Evolutionary conservation across 768 basidiomycete species (phyloP).

Genomic region (Tulasnella sp.): DNA sequence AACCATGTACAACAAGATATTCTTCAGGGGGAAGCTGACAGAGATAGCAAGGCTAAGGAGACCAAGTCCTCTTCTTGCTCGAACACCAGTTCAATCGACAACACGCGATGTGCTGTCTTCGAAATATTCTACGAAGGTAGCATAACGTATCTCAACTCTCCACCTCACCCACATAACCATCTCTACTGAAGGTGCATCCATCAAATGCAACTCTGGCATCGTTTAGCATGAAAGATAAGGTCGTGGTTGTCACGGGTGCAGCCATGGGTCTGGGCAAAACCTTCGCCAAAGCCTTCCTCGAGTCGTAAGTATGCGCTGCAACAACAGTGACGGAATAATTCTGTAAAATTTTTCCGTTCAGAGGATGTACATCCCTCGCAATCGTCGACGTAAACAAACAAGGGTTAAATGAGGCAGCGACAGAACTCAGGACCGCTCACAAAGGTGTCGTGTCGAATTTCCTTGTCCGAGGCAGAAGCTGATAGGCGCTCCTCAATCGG

Average conservation of each 20-base stretch:
- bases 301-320: slow-evolving; percentile 60
- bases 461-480: slow-evolving; percentile 17
- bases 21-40: background rate
- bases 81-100: background rate
- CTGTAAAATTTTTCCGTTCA: slow-evolving; percentile 41
- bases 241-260: slow-evolving; percentile 90
- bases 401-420: slow-evolving; percentile 68
- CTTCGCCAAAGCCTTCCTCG: slow-evolving; percentile 87
- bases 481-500: slow-evolving; percentile 25
- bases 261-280: slow-evolving; percentile 89
- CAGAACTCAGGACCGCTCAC: slow-evolving; percentile 66
- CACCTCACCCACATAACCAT: background rate
- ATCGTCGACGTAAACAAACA: slow-evolving; percentile 78
- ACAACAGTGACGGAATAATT: background rate
- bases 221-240: slow-evolving; percentile 51
- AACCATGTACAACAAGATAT: background rate
- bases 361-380: slow-evolving; percentile 79
- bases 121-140: background rate
- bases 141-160: too few species aligned
- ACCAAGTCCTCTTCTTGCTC: background rate
- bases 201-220: background rate
- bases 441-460: slow-evolving; percentile 37
- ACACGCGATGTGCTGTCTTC: background rate
- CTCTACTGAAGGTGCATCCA: background rate
- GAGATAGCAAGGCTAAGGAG: background rate